Evolutionary conservation across 768 basidiomycete genomes (phyloP), one percentile per base, ranked within the genome.

Genomic region (Kwoniella shandongensis): DNA sequence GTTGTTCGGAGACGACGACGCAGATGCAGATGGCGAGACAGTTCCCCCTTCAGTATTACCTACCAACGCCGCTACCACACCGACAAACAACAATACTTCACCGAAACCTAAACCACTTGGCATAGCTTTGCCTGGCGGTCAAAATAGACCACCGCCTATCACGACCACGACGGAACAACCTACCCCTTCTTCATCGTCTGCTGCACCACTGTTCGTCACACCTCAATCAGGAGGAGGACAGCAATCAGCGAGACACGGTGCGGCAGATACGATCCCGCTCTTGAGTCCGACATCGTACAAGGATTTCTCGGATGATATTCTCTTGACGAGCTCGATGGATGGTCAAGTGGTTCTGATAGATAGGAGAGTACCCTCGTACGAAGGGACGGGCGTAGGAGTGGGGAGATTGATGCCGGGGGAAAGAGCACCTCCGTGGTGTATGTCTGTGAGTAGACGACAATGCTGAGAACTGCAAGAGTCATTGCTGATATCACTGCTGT

Each of bases 291-390:
- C 80, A 10, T 79, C 79, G 11, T 90, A 86, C 65, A 72, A 81
- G 12, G 78, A 81, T 11, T 89, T 85, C 76, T 93, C 91, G 8
- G 79, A 86, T 8, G 90, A 97, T 72, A 72, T 94, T 18, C 76
- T 98, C 25, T 82, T 99, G 83, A 91, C 89, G 10, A 86, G 89
- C 27, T 86, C 85, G 8, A 87, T 94, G 64, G 93, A 98, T 66
- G 94, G 96, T 1, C 89, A 93, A 72, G 83, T 97, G 15, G 83
- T 92, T 44, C 75, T 99, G 12, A 94, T 94, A 88, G 94, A 99
- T 73, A 83, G 86, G 69, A 80, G 94, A 62, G 84, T 83, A 30
- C 80, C 64, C 17, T 26, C 22, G 17, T 23, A 51, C 26, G 58
- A 85, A 51, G 78, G 82, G 36, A 45, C 51, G 25, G 85, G 86